A percentile compares a stretch with the other conserved stretches of the same genome.
These are phyloP conservation scores for Tuber aestivum DNA, from an alignment of 495 filamentous ascomycete genomes.

Conservation along the genomic window DNA sequence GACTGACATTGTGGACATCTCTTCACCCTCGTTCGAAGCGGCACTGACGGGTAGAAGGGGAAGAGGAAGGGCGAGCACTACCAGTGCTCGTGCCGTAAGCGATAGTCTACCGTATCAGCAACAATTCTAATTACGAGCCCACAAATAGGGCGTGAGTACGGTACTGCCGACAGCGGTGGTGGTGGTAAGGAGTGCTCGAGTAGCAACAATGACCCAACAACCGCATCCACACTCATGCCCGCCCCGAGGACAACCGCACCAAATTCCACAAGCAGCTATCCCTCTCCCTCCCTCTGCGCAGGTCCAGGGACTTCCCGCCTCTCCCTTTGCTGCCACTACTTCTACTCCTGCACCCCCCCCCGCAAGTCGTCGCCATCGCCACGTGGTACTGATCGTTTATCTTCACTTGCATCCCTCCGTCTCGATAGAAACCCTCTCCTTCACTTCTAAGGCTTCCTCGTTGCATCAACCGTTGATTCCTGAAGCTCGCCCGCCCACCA, in stretches of 20 bases:
- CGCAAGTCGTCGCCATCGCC: slow-evolving; percentile 43
- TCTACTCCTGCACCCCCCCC: slow-evolving; percentile 34
- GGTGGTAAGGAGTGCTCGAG: neutral
- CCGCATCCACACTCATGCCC: neutral
- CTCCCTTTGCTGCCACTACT: slow-evolving; percentile 36
- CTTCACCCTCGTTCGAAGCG: neutral
- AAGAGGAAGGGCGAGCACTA: neutral
- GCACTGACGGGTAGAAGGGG: neutral
- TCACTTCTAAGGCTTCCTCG: slow-evolving; percentile 30
- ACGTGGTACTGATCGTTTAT: slow-evolving; percentile 43
- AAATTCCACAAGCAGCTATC: neutral
- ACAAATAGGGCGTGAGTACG: too few relatives aligned
- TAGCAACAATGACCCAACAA: neutral
- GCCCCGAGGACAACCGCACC: neutral
- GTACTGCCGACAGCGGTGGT: neutral
- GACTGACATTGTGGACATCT: neutral
- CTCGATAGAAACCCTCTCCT: slow-evolving; percentile 40
- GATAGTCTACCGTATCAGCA: too few relatives aligned
- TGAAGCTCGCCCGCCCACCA: slow-evolving; percentile 12
- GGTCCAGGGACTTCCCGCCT: slow-evolving; percentile 31
- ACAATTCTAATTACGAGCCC: too few relatives aligned
- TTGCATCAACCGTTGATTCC: slow-evolving; percentile 9
- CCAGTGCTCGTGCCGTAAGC: too few relatives aligned
- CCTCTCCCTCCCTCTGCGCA: slow-evolving; percentile 21
- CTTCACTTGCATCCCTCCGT: slow-evolving; percentile 40